Evolutionary conservation across 2,329 filamentous ascomycete species (phyloP), one percentile per base, ranked within the genome.

Genomic region (Beauveria asiatica): DNA sequence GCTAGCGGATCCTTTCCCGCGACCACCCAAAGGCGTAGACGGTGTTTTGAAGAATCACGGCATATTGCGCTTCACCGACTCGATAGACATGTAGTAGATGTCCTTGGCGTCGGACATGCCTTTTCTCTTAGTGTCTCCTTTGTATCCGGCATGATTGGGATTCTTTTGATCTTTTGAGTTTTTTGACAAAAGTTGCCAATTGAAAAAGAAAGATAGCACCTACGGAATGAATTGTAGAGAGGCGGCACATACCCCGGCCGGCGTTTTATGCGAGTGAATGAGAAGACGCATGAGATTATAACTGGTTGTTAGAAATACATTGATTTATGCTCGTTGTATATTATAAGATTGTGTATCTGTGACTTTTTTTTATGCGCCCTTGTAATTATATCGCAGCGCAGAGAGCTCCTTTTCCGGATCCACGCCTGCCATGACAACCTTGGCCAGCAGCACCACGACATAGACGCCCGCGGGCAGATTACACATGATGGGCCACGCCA

Each of bases 61-160:
- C 11, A 89, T 97, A 64, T 76, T 99, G 72, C 83, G 89, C 66
- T 99, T 99, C 74, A 95, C 93, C 71, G 92, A 97, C 74, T 91
- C 88, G 64, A 91, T 97, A 78, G 89, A 92, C 69, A 53, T 59
- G 49, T 59, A 58, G 55, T 59, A 58, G 55, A 53, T 25, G 46
- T 6, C 6, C 33, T 17, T 27, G 25, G n/a, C 25, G 25, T 25
- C 3, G 48, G 25, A 16, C 23, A 3, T 19, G 11, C 17, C 19
- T 16, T 9, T 23, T 42, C 51, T 11, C 5, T 50, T n/a, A 5
- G n/a, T 9, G 25, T 45, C 27, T 59, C 27, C 9, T 59, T 59
- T 52, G 57, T 52, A 52, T 46, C 44, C 45, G 23, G 45, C 27
- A 39, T 30, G 56, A 33, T 44, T 45, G 39, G 21, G 46, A 23